Conservation (phyloP, 169 alveolate species). For the Pseudocohnilembus persalinus region DNA sequence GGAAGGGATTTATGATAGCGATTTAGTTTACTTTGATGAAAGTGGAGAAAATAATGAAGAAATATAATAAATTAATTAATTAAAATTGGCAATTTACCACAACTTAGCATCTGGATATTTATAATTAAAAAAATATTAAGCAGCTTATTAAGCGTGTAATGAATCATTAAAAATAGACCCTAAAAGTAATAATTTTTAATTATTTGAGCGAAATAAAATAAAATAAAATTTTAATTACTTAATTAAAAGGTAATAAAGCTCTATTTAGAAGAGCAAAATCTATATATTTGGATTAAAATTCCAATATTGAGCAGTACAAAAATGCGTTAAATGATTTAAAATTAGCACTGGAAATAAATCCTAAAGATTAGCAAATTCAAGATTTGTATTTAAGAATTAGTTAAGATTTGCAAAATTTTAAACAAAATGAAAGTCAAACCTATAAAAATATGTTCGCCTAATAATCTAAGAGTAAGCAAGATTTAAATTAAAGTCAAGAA, state of each 20-base stretch:
- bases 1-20: not conserved
- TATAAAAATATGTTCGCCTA: not conserved
- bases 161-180: not conserved
- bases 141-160: not conserved
- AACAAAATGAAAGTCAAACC: not conserved
- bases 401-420: not conserved
- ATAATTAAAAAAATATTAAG: too few relatives aligned
- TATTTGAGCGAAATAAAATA: too few relatives aligned
- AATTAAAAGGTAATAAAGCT: not conserved
- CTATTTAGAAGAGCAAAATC: not conserved
- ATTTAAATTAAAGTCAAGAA: not conserved
- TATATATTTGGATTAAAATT: not conserved
- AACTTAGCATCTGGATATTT: not conserved
- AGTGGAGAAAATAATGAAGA: not conserved
- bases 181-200: not conserved
- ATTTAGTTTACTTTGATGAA: not conserved
- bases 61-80: too few relatives aligned
- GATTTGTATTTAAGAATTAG: not conserved
- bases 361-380: not conserved
- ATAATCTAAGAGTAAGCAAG: not conserved
- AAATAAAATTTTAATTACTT: too few relatives aligned
- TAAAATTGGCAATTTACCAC: not conserved
- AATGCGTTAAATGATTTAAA: not conserved
- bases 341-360: not conserved
- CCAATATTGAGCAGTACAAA: not conserved